Percentiles rank a stretch among this genome's conserved stretches.
These are phyloP conservation scores for Solanum medicagineum DNA, from an alignment of 257 asterid species.

Conservation along the genomic window DNA sequence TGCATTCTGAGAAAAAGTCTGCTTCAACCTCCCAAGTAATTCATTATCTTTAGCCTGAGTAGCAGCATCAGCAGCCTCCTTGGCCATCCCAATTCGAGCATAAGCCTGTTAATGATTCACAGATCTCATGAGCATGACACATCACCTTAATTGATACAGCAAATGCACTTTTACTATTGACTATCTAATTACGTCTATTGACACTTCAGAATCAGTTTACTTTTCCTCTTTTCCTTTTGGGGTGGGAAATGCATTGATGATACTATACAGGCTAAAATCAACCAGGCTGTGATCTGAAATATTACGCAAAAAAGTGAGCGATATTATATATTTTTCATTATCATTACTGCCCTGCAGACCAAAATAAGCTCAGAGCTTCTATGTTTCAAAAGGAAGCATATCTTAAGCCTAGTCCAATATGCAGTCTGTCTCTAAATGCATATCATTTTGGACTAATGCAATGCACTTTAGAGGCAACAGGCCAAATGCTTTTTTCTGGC, in stretches of 20 bases:
- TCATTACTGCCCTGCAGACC: not conserved
- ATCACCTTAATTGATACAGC: not conserved
- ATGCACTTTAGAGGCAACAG: not conserved
- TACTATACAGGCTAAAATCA: not conserved
- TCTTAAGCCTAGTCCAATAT: not conserved
- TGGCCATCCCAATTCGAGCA: slow-evolving; percentile 90
- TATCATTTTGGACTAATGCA: not conserved
- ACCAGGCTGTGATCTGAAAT: not conserved
- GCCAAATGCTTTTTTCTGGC: not conserved
- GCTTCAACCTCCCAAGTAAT: slow-evolving; percentile 62
- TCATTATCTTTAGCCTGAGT: slow-evolving; percentile 87
- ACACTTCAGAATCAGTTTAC: not conserved
- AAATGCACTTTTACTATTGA: not conserved
- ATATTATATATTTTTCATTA: not conserved
- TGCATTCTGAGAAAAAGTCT: slow-evolving; percentile 57
- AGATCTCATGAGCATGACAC: not conserved
- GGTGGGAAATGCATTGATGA: not conserved
- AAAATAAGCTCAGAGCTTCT: not conserved
- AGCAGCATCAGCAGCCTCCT: slow-evolving; percentile 95
- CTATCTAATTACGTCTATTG: not conserved
- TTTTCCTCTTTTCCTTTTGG: not conserved
- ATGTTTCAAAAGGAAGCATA: not conserved
- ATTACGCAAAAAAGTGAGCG: not conserved
- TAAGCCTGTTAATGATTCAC: slow-evolving; percentile 45
- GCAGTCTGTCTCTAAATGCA: not conserved